Percentiles rank a stretch among this genome's conserved stretches.
phyloP scores from a whole-genome alignment of 441 rosid species.

The Croton laevigatus region DNA sequence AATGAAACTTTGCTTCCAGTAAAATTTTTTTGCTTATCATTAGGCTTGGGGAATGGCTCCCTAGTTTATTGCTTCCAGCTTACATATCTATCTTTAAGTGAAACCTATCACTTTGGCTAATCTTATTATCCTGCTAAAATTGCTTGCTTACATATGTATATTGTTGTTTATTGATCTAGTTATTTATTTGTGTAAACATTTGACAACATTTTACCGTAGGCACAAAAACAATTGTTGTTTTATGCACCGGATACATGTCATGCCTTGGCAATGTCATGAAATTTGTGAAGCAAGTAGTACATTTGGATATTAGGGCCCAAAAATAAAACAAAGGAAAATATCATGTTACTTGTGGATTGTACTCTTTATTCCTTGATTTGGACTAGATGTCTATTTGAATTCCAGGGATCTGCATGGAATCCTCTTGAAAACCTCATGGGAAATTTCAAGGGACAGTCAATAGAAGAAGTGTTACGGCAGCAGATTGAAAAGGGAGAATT shows the following conservation, averaged over 20 bases:
- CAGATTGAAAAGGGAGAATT: constrained; percentile 67
- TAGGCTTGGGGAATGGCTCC: neutral
- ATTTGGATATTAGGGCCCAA: neutral
- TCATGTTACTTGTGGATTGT: neutral
- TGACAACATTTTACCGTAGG: neutral
- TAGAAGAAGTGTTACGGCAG: constrained; percentile 62
- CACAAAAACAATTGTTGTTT: neutral
- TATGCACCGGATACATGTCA: neutral
- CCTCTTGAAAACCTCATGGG: constrained; percentile 44
- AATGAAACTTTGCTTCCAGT: neutral
- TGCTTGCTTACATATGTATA: neutral
- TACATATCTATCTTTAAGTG: neutral
- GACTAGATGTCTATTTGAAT: neutral
- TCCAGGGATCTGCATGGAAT: constrained; percentile 59
- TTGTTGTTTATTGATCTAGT: neutral
- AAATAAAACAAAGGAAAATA: neutral
- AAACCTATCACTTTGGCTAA: neutral
- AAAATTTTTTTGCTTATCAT: neutral
- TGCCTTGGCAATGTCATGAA: neutral
- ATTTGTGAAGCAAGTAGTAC: neutral
- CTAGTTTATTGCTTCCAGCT: neutral
- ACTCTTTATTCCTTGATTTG: neutral
- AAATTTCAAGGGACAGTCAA: constrained; percentile 55
- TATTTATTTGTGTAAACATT: neutral
- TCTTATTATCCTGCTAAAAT: neutral